These are phyloP conservation scores for Vicia villosa DNA, from an alignment of 306 rosid genomes.

Conservation along the genomic window DNA sequence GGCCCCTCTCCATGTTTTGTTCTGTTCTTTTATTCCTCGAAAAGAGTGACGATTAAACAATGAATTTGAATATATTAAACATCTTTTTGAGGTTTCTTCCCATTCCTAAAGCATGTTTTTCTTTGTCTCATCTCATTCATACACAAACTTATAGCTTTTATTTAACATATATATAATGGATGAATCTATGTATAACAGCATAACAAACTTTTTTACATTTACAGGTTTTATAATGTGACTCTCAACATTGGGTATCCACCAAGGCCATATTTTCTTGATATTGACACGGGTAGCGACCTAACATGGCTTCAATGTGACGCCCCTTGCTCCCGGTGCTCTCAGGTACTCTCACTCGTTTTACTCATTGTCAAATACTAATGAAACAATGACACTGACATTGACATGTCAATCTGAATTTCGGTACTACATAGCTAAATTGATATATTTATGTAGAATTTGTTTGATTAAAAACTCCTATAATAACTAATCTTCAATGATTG, in stretches of 20 bases:
- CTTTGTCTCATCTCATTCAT: not conserved
- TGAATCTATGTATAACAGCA: too few species aligned
- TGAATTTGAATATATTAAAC: not conserved
- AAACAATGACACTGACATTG: too few species aligned
- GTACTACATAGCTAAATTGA: not conserved
- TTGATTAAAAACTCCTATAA: slow-evolving; percentile 7
- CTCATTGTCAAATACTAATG: not conserved
- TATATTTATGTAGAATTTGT: not conserved
- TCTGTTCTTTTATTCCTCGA: not conserved
- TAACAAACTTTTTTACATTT: slow-evolving; percentile 21
- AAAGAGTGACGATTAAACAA: not conserved
- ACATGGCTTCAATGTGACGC: slow-evolving; percentile 99
- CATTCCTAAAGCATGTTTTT: not conserved
- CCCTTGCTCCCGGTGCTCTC: slow-evolving; percentile 76
- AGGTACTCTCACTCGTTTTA: slow-evolving; percentile 44
- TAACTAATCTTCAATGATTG: not conserved
- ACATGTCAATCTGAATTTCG: too few species aligned
- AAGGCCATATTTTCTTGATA: slow-evolving; percentile 86
- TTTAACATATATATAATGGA: not conserved
- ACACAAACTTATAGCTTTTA: not conserved
- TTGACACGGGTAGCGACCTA: slow-evolving; percentile 96
- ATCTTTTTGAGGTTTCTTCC: slow-evolving; percentile 1
- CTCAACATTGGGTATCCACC: slow-evolving; percentile 79
- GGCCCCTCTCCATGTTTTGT: not conserved
- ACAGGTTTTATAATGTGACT: slow-evolving; percentile 85